Percentiles rank a stretch among this genome's conserved stretches.
phyloP scores from a whole-genome alignment of 2,329 filamentous ascomycete species.

The Chalaropsis ovoidea region DNA sequence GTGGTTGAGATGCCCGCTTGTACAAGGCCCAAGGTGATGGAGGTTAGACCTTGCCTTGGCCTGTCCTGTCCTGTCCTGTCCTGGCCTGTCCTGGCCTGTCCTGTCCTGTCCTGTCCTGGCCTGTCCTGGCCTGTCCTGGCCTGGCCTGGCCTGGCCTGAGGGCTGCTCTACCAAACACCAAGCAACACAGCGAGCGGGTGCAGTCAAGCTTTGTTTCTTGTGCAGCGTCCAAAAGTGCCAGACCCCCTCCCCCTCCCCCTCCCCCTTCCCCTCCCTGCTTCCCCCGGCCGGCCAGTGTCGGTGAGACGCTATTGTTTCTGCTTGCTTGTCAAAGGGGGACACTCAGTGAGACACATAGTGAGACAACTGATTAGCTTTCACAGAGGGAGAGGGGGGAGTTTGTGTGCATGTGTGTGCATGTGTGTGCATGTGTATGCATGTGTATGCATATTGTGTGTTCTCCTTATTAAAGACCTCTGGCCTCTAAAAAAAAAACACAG shows the following conservation, averaged over 20 bases:
- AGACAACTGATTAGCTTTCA: slow-evolving; percentile 3
- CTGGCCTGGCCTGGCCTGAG: too few species aligned
- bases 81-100: too few species aligned
- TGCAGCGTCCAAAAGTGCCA: slow-evolving; percentile 14
- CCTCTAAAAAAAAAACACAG: slow-evolving; percentile 11
- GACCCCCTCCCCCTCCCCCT: background rate
- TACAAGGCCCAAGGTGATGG: too few species aligned
- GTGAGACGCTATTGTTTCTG: slow-evolving; percentile 11
- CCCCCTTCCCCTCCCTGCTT: background rate
- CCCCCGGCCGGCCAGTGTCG: background rate
- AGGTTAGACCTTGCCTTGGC: too few species aligned
- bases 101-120: too few species aligned
- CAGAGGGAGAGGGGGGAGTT: background rate
- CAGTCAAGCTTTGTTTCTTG: slow-evolving; percentile 8
- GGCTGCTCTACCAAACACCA: too few species aligned
- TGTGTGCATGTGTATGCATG: background rate
- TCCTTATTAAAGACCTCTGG: background rate
- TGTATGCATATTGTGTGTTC: background rate
- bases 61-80: too few species aligned
- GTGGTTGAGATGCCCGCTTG: too few species aligned
- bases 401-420: background rate
- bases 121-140: too few species aligned
- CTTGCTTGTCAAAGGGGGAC: slow-evolving; percentile 4
- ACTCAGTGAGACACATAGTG: slow-evolving; percentile 9
- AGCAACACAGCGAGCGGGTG: background rate